phyloP scores from a whole-genome alignment of 2,329 filamentous ascomycete genomes.

The Fusarium hainanense region DNA sequence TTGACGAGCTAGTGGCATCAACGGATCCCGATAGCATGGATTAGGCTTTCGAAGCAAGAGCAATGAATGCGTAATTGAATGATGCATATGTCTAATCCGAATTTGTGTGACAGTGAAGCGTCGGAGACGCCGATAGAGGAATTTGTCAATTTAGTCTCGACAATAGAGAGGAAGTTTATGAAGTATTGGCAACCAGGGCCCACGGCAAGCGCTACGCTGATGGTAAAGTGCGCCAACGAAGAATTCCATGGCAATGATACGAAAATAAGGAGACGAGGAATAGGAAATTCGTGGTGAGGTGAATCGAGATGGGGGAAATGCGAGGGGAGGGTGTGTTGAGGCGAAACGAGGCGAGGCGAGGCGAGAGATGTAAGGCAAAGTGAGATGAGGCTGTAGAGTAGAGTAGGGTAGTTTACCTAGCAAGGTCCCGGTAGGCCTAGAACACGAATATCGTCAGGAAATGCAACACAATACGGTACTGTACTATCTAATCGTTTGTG shows the following conservation, averaged over 20 bases:
- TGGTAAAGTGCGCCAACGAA: slow-evolving; percentile 1
- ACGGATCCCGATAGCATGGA: slow-evolving; percentile 4
- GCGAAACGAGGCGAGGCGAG: background rate
- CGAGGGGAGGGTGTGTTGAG: background rate
- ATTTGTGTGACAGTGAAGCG: background rate
- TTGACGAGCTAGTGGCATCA: background rate
- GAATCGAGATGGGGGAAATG: slow-evolving; percentile 6
- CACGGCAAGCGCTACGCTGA: background rate
- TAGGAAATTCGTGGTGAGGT: background rate
- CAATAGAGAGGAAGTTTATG: background rate
- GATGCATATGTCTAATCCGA: background rate
- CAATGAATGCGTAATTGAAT: background rate
- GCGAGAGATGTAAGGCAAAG: background rate
- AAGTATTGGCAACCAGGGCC: background rate
- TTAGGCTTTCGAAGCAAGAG: background rate
- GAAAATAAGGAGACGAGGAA: background rate
- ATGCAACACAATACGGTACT: background rate
- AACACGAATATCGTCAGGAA: slow-evolving; percentile 43
- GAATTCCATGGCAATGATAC: background rate
- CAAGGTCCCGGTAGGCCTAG: slow-evolving; percentile 53
- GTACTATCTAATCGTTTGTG: background rate
- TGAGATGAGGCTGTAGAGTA: slow-evolving; percentile 16
- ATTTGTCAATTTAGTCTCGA: slow-evolving; percentile 4
- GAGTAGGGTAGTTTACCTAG: slow-evolving; percentile 45
- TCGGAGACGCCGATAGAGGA: slow-evolving; percentile 21